A percentile compares a stretch with the other conserved stretches of the same genome.
These are phyloP conservation scores for Talaromyces atroroseus DNA, from an alignment of 2,329 filamentous ascomycete species.

Conservation along the genomic window DNA sequence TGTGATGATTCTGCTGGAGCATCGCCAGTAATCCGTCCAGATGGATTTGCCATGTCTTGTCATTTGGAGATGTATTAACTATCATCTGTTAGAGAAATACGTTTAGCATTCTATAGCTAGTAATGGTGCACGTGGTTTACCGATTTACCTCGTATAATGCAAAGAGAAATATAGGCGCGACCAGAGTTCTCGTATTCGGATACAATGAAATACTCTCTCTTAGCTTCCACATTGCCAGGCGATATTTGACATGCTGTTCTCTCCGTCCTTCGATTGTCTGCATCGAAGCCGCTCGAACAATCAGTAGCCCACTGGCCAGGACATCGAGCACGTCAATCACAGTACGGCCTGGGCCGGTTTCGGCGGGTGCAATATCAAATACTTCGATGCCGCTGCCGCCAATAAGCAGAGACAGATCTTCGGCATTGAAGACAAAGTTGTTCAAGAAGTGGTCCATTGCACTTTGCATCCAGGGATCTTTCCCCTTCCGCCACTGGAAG, in stretches of 20 bases:
- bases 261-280: background rate
- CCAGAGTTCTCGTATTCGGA: background rate
- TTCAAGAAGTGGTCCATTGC: slow-evolving; percentile 2
- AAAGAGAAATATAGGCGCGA: slow-evolving; percentile 5
- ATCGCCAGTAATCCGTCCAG: slow-evolving; percentile 2
- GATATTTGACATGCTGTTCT: background rate
- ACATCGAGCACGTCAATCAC: slow-evolving; percentile 1
- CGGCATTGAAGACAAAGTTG: background rate
- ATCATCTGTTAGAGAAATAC: background rate
- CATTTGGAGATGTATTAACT: background rate
- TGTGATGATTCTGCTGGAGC: background rate
- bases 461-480: background rate
- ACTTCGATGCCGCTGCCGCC: background rate
- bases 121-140: background rate
- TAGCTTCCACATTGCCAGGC: background rate
- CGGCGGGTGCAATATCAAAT: background rate
- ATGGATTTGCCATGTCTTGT: slow-evolving; percentile 6
- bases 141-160: background rate
- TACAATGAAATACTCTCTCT: background rate
- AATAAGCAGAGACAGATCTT: background rate
- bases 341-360: background rate
- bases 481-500: background rate
- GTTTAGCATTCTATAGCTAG: background rate
- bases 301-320: background rate
- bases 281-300: background rate